Conservation (phyloP, 1,284 basidiomycete genomes). For the Pulchroboletus neoregius region DNA sequence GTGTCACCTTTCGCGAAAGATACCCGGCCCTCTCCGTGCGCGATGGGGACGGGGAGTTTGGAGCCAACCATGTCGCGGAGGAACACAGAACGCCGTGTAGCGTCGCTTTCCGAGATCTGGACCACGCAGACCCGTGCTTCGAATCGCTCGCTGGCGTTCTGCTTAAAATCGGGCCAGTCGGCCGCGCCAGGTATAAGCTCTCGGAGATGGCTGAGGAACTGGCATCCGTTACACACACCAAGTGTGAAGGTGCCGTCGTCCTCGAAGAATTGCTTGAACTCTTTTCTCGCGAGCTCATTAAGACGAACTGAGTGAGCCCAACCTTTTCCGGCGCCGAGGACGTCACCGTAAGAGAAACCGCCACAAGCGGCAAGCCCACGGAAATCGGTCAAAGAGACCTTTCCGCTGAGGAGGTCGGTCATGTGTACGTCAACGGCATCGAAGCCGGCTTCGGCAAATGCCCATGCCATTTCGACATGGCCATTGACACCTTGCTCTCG, state of each 20-base stretch:
- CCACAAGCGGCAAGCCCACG: conserved; percentile 92
- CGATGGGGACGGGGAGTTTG: conserved; percentile 87
- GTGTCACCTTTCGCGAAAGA: conserved; percentile 52
- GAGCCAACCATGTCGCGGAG: conserved; percentile 86
- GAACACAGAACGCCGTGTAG: conserved; percentile 72
- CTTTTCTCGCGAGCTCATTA: conserved; percentile 65
- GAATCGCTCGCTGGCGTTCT: conserved; percentile 86
- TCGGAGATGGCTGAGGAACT: conserved; percentile 87
- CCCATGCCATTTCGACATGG: conserved; percentile 98
- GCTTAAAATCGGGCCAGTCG: conserved; percentile 89
- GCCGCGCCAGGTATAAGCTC: conserved; percentile 86
- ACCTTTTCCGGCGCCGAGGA: conserved; percentile 94
- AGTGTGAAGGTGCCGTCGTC: conserved; percentile 83
- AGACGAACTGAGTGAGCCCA: conserved; percentile 95
- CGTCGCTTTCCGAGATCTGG: conserved; percentile 60
- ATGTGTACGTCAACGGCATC: conserved; percentile 96
- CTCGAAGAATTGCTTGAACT: conserved; percentile 82
- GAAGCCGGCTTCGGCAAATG: conserved; percentile 92
- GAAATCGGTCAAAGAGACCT: conserved; percentile 64
- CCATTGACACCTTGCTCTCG: conserved; percentile 99
- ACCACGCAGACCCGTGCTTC: conserved; percentile 86
- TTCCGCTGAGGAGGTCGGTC: conserved; percentile 88
- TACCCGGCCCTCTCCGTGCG: conserved; percentile 93
- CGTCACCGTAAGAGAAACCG: conserved; percentile 98
- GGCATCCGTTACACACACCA: conserved; percentile 98